phyloP scores from a whole-genome alignment of 2,329 filamentous ascomycete species.

The Penicillium sp. region DNA sequence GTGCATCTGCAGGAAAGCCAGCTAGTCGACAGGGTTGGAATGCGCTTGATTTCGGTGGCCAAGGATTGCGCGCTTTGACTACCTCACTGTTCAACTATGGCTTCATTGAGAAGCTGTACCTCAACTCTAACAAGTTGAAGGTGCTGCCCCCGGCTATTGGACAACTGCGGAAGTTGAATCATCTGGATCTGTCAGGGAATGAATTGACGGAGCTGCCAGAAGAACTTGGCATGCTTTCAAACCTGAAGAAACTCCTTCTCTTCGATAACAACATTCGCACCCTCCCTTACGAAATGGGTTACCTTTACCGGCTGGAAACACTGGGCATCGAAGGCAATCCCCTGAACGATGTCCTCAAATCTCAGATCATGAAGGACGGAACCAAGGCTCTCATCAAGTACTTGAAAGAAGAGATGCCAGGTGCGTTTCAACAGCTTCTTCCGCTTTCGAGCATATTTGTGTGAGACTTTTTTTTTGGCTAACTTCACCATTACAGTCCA shows the following conservation, averaged over 20 bases:
- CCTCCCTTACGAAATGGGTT: conserved; percentile 83
- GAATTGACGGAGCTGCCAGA: conserved; percentile 76
- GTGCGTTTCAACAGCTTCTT: conserved; percentile 54
- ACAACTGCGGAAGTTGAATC: conserved; percentile 73
- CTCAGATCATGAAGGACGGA: conserved; percentile 81
- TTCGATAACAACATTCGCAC: conserved; percentile 87
- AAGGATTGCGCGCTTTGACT: conserved; percentile 82
- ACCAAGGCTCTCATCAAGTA: conserved; percentile 81
- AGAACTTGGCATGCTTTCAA: conserved; percentile 96
- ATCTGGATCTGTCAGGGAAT: conserved; percentile 88
- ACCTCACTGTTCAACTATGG: conserved; percentile 78
- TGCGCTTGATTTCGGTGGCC: conserved; percentile 92
- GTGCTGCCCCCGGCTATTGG: conserved; percentile 79
- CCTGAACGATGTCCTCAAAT: conserved; percentile 71
- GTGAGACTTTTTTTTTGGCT: conserved; percentile 11
- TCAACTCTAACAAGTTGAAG: conserved; percentile 88
- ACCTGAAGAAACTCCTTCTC: conserved; percentile 77
- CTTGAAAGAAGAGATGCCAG: conserved; percentile 78
- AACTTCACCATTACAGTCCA: conserved; percentile 58
- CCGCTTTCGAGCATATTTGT: not conserved
- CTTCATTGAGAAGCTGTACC: conserved; percentile 88
- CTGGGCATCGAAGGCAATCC: conserved; percentile 93
- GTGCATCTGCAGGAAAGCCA: conserved; percentile 62
- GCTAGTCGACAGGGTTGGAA: conserved; percentile 76
- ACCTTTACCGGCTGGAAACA: conserved; percentile 81